phyloP scores from a whole-genome alignment of 768 basidiomycete species.

The Tulasnella sp. region DNA sequence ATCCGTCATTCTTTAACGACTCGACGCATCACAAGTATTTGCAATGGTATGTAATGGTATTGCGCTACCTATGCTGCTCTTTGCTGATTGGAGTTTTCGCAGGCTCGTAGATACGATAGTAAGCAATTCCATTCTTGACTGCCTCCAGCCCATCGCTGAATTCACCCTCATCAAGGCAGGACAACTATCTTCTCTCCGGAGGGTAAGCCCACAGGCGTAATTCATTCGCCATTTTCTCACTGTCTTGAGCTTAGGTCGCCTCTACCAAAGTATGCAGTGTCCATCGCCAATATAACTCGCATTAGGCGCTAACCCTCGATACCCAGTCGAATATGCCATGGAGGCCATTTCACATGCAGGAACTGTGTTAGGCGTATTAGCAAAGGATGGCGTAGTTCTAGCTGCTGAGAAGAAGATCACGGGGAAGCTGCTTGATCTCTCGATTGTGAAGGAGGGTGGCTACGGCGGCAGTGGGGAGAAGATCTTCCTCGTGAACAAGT shows the following conservation, averaged over 20 bases:
- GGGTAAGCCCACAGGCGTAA: constrained; percentile 51
- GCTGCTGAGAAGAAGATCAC: constrained; percentile 98
- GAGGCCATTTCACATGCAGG: constrained; percentile 97
- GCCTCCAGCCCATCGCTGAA: constrained; percentile 31
- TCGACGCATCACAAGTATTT: background rate
- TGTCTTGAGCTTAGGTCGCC: constrained; percentile 59
- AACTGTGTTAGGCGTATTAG: constrained; percentile 87
- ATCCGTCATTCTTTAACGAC: background rate
- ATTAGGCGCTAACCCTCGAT: constrained; percentile 2
- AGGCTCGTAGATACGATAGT: constrained; percentile 97
- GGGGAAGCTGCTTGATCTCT: constrained; percentile 91
- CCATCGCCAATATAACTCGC: background rate
- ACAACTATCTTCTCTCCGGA: constrained; percentile 99
- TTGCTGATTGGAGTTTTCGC: background rate
- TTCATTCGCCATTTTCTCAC: background rate
- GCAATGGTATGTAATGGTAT: background rate
- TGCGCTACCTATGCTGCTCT: background rate
- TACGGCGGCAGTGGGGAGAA: constrained; percentile 98
- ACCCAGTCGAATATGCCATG: constrained; percentile 98
- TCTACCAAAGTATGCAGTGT: constrained; percentile 81
- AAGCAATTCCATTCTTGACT: constrained; percentile 40
- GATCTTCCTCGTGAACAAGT: constrained; percentile 87
- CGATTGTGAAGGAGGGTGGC: constrained; percentile 76
- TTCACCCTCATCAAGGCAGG: constrained; percentile 54
- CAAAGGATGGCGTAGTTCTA: constrained; percentile 85